Conservation (phyloP, 768 basidiomycete species). For the Boletus reticulatus region DNA sequence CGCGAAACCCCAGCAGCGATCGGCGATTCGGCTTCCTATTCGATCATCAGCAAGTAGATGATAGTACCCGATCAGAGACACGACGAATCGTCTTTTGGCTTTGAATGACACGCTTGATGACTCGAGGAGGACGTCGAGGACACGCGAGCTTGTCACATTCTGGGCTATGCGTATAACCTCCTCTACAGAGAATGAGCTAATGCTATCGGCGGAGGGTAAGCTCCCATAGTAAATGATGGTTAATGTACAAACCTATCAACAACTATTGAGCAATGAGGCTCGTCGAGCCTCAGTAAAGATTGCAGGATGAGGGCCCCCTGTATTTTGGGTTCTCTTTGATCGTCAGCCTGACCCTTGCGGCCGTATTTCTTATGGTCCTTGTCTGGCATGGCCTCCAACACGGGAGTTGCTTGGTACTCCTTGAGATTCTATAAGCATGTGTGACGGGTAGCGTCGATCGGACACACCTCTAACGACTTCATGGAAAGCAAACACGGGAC, state of each 20-base stretch:
- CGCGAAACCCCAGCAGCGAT: slow-evolving; percentile 88
- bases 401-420: slow-evolving; percentile 20
- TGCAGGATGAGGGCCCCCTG: slow-evolving; percentile 89
- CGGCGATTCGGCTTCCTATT: slow-evolving; percentile 86
- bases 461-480: slow-evolving; percentile 46
- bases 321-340: slow-evolving; percentile 61
- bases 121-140: slow-evolving; percentile 77
- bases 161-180: slow-evolving; percentile 60
- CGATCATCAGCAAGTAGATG: slow-evolving; percentile 83
- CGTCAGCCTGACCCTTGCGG: slow-evolving; percentile 20
- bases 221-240: background rate
- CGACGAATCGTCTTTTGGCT: slow-evolving; percentile 67
- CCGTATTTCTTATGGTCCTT: slow-evolving; percentile 12
- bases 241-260: slow-evolving; percentile 56
- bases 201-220: slow-evolving; percentile 39
- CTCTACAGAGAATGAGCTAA: slow-evolving; percentile 54
- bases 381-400: slow-evolving; percentile 9
- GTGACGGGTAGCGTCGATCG: background rate
- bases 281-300: slow-evolving; percentile 67
- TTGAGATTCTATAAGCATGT: slow-evolving; percentile 10
- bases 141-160: slow-evolving; percentile 67
- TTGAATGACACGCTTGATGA: slow-evolving; percentile 63
- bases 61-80: slow-evolving; percentile 76
- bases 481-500: slow-evolving; percentile 69
- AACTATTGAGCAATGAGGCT: slow-evolving; percentile 65